Conservation (phyloP, 106 monocot species). For the Dendrobium officinale region DNA sequence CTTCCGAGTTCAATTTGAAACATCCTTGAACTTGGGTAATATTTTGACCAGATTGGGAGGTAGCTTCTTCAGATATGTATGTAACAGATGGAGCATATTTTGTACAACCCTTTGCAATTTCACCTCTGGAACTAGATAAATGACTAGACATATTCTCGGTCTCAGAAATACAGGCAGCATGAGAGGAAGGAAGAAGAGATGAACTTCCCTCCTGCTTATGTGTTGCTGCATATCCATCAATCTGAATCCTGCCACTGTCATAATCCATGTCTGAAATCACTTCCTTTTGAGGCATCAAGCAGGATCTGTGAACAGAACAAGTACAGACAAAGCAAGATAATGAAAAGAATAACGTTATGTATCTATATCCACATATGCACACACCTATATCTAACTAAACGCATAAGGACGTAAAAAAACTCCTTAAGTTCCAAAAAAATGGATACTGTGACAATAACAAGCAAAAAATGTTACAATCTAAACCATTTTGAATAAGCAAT, state of each 20-base stretch:
- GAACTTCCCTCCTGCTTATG: constrained; percentile 2
- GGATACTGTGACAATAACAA: neutral
- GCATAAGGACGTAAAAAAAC: neutral
- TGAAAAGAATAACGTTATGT: neutral
- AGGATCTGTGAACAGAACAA: constrained; percentile 10
- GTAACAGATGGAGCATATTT: neutral
- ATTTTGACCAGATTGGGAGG: constrained; percentile 1
- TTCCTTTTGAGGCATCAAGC: constrained; percentile 4
- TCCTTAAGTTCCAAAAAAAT: neutral
- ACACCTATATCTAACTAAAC: neutral
- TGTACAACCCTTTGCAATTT: neutral
- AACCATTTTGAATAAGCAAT: neutral
- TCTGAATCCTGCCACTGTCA: neutral
- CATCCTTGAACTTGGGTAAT: neutral
- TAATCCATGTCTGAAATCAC: constrained; percentile 7
- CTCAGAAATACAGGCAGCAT: neutral
- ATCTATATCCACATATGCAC: neutral
- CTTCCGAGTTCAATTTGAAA: constrained; percentile 12
- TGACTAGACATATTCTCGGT: constrained; percentile 4
- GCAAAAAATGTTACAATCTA: neutral
- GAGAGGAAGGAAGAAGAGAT: neutral
- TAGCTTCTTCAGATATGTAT: constrained; percentile 4
- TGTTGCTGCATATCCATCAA: constrained; percentile 20
- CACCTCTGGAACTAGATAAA: neutral
- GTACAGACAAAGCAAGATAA: neutral